These are phyloP conservation scores for Ceratocystis eucalypticola DNA, from an alignment of 2,329 filamentous ascomycete genomes.

Conservation along the genomic window DNA sequence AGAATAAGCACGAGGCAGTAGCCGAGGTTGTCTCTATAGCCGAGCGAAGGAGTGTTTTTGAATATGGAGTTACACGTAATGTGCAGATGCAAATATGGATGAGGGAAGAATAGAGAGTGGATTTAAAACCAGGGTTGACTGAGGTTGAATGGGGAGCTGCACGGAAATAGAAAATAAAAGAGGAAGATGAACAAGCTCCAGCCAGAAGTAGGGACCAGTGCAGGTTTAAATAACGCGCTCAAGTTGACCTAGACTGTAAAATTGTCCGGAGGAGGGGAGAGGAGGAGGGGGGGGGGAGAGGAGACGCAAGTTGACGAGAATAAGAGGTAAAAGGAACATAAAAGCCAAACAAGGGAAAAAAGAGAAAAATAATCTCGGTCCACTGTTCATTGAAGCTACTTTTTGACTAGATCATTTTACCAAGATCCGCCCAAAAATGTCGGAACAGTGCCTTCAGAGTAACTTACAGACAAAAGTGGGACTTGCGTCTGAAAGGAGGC, in stretches of 20 bases:
- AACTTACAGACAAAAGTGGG: background rate
- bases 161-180: constrained; percentile 4
- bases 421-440: constrained; percentile 2
- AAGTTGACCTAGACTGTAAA: background rate
- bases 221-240: constrained; percentile 6
- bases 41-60: background rate
- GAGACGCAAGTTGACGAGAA: background rate
- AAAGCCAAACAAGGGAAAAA: background rate
- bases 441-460: background rate
- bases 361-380: background rate
- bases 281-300: background rate
- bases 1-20: background rate
- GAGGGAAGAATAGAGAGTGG: background rate
- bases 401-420: background rate
- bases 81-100: background rate
- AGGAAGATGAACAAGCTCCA: constrained; percentile 1
- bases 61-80: background rate
- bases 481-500: background rate
- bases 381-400: constrained; percentile 7
- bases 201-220: constrained; percentile 7
- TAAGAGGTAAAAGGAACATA: background rate
- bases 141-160: background rate
- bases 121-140: background rate
- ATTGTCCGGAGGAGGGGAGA: background rate
- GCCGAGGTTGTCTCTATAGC: background rate